Evolutionary conservation across 441 rosid genomes (phyloP).

Genomic region (Adansonia gregorii): DNA sequence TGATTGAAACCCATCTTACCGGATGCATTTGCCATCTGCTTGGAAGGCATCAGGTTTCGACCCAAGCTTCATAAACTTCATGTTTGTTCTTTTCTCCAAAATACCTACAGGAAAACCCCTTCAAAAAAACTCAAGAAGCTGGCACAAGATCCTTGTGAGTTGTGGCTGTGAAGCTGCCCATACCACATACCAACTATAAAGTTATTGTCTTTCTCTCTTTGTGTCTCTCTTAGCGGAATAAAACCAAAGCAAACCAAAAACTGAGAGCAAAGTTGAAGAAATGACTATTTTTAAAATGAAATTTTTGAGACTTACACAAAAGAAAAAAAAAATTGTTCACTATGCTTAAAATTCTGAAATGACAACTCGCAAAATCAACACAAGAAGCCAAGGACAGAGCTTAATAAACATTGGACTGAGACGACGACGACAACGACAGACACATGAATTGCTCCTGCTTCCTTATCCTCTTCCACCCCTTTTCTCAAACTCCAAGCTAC

Average conservation of each 20-base stretch:
- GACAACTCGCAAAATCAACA: conserved; percentile 17
- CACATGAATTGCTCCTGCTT: conserved; percentile 35
- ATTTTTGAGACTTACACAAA: background rate
- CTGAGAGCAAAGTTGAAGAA: conserved; percentile 1
- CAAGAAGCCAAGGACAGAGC: conserved; percentile 32
- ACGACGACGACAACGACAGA: conserved; percentile 28
- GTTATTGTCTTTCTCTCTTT: conserved; percentile 1
- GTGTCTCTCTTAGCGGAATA: background rate
- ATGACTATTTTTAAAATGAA: background rate
- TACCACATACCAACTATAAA: conserved; percentile 5
- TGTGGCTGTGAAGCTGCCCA: conserved; percentile 32
- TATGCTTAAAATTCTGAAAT: conserved; percentile 9
- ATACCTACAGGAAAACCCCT: conserved; percentile 27
- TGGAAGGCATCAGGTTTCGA: conserved; percentile 91
- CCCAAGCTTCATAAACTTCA: conserved; percentile 99
- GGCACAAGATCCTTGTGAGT: background rate
- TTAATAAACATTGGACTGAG: conserved; percentile 44
- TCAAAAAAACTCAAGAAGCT: conserved; percentile 28
- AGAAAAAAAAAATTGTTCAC: background rate
- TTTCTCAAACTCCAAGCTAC: conserved; percentile 44
- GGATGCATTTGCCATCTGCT: conserved; percentile 69
- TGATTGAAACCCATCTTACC: conserved; percentile 47
- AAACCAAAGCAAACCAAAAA: background rate
- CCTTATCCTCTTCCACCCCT: conserved; percentile 27
- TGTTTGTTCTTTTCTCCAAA: conserved; percentile 38